Percentiles rank a stretch among this genome's conserved stretches.
Evolutionary conservation across 2,329 filamentous ascomycete species (phyloP).

Genomic region (Aspergillus sp.): DNA sequence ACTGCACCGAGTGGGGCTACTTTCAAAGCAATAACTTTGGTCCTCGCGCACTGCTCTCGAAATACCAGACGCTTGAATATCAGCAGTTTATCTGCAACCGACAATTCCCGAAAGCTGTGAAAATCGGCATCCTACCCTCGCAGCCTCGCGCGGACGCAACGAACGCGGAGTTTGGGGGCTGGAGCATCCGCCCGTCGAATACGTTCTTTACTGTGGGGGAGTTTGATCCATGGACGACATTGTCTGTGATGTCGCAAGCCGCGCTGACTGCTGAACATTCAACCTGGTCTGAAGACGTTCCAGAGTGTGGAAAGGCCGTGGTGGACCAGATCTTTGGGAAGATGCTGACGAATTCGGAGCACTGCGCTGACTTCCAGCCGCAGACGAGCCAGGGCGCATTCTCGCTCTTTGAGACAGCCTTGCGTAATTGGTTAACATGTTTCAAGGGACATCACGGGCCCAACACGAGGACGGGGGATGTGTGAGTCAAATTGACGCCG

Average conservation of each 20-base stretch:
- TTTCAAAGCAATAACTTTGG: constrained; percentile 51
- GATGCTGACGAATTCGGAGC: constrained; percentile 45
- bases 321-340: constrained; percentile 49
- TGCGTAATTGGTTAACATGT: constrained; percentile 49
- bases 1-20: constrained; percentile 54
- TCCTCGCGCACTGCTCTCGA: constrained; percentile 47
- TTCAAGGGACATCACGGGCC: constrained; percentile 19
- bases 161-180: constrained; percentile 50
- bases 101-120: constrained; percentile 46
- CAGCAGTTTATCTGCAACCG: constrained; percentile 47
- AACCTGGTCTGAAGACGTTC: constrained; percentile 39
- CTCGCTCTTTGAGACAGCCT: constrained; percentile 39
- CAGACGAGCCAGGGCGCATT: constrained; percentile 33
- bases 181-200: constrained; percentile 53
- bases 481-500: not conserved
- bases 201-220: constrained; percentile 52
- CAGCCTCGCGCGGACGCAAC: constrained; percentile 38
- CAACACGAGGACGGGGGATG: not conserved
- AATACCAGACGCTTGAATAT: constrained; percentile 47
- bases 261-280: constrained; percentile 40
- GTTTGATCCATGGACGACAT: constrained; percentile 53
- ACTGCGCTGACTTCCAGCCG: constrained; percentile 50
- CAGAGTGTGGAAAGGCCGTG: constrained; percentile 41
- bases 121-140: constrained; percentile 40
- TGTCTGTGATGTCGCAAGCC: constrained; percentile 45